Evolutionary conservation across 2,329 filamentous ascomycete genomes (phyloP), one percentile per base, ranked within the genome.

Genomic region (Fusarium neocosmosporiellum): DNA sequence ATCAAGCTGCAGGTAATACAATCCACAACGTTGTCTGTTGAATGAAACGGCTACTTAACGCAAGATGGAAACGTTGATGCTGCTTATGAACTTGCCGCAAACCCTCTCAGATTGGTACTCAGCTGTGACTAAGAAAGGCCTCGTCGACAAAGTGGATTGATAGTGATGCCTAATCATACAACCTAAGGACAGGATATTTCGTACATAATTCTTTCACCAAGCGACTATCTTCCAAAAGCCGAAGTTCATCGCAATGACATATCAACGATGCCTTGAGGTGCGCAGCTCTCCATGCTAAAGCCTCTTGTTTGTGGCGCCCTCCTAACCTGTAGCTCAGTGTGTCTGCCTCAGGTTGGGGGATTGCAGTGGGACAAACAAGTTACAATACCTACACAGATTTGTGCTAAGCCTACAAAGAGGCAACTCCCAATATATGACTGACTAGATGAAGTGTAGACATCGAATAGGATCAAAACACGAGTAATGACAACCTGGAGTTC

Each of bases 371-470:
- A 43, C 41, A 16, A 43, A 24, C 41, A 24, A 43, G 20, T n/a
- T n/a, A 2, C 14, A 24, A 2, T 2, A 43, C 5, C 2, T 2
- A 43, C 5, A 1, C 2, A 9, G 5, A 5, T 14, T 43, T 24
- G 9, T 10, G 7, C 13, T 5, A 43, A 24, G 7, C 4, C 2
- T 20, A 9, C 7, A 14, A 43, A 22, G 16, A 5, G 22, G 14
- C 22, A 4, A 5, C 1, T 27, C 14, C 1, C 14, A 2, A 53
- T 53, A 11, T 8, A 53, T 31, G 11, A 4, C 27, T 7, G 11
- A 53, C 18, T 20, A 4, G 11, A 50, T 33, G 10, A 24, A 53
- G 20, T 29, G 0, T 5, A 6, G 7, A 31, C 24, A 53, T 53
- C 27, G 11, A 50, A 50, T 29, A 53, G 7, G 46, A 53, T 20